phyloP scores from a whole-genome alignment of 345 rosid genomes.

The Cochlearia excelsa region DNA sequence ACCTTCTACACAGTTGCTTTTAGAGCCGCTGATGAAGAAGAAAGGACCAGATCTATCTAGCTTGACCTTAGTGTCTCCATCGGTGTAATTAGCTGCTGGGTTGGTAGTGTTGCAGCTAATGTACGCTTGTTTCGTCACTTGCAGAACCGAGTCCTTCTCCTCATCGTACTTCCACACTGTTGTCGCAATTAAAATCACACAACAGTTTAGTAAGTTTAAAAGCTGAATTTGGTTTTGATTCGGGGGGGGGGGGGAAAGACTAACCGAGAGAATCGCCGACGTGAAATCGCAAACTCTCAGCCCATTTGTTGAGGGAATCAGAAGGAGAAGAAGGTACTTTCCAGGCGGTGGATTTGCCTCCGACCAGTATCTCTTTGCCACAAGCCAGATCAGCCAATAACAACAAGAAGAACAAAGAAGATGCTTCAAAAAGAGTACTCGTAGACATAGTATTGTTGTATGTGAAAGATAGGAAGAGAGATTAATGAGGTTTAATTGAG shows the following conservation, averaged over 20 bases:
- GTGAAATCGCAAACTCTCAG: constrained; percentile 54
- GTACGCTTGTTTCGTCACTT: constrained; percentile 36
- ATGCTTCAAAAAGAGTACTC: constrained; percentile 17
- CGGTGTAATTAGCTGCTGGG: constrained; percentile 32
- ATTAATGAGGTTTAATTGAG: neutral
- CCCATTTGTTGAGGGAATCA: constrained; percentile 79
- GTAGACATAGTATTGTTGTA: constrained; percentile 30
- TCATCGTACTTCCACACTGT: constrained; percentile 72
- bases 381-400: constrained; percentile 23
- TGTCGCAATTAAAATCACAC: neutral
- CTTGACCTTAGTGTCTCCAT: constrained; percentile 38
- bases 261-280: constrained; percentile 66
- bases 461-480: neutral
- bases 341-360: constrained; percentile 54
- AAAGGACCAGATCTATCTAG: constrained; percentile 36
- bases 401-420: constrained; percentile 32
- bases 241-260: neutral
- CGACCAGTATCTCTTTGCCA: constrained; percentile 52
- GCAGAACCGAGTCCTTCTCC: constrained; percentile 47
- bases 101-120: constrained; percentile 35
- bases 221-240: neutral
- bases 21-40: constrained; percentile 39
- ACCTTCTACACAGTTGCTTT: constrained; percentile 36
- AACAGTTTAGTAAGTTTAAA: neutral
- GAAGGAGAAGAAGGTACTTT: constrained; percentile 61